Evolutionary conservation across 331 rosid genomes (phyloP), one percentile per base, ranked within the genome.

Genomic region (Erythrophleum ivorense): DNA sequence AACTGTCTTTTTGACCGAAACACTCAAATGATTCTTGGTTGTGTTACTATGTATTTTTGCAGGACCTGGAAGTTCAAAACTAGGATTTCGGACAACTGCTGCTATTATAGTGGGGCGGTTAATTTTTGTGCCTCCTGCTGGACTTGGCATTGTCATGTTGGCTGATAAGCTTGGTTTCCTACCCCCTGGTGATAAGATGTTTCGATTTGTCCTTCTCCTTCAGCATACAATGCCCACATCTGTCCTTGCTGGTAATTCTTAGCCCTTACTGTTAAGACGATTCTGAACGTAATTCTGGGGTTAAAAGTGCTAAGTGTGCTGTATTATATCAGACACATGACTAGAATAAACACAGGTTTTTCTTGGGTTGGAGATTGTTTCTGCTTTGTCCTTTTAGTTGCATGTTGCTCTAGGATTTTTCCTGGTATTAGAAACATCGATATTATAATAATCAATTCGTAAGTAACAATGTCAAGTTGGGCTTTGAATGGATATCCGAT

Each of bases 171-270:
- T 96, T 48, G 98, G 98, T 75, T 96, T 96, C 86, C 91, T 96
- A n/a, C 99, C 99, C 14, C 86, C 97, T 2, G 84, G 83, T 36
- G 98, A 96, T 82, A 86, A 91, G 86, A 88, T 96, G 97, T 96
- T 96, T 74, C 91, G 93, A 16, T 96, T 96, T 69, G 95, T 96
- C 82, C 89, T 94, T 21, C 93, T 96, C 55, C 97, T 96, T 52
- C 99, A 96, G 89, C 97, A 96, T 85, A 80, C 99, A n/a, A 96
- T 96, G 99, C 99, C 99, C 4, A 90, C 99, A 63, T 96, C 99
- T 19, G 81, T 96, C 80, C 98, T 96, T 58, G 68, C 98, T 50
- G 97, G 99, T 96, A 89, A 87, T 41, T 45, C 78, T 83, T 33
- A 53, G 48, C 55, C 78, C 74, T 78, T n/a, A 29, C 64, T 49